Base-by-base conservation (phyloP, 345 rosid species). In the Dovyalis caffra region DNA sequence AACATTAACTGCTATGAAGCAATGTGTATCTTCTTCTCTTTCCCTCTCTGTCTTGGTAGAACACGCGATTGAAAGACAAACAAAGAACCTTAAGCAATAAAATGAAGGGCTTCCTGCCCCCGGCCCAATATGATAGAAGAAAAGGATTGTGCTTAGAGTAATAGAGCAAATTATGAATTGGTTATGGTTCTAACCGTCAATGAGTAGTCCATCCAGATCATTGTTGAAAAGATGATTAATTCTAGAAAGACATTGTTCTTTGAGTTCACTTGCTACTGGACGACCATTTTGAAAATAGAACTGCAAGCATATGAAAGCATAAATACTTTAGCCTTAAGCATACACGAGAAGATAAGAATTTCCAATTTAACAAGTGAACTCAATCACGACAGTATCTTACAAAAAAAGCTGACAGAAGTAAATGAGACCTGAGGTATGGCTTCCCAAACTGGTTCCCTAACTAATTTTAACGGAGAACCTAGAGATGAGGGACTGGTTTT, bases 211-310 rank as follows among this genome's bases (percentile, higher is more conserved):
- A 63, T 73, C 72, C 23, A 20, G 34, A 57, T 72, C 80, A 73
- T 57, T 57, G 23, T 67, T 63, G 62, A 72, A 80, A 9, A 71
- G 32, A 7, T 80, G 77, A 72, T 76, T 47, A 64, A 76, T 69
- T 62, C 58, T 63, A 56, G 69, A 53, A n/a, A 80, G 62, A 56
- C 68, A 80, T 15, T 72, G 77, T 26, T 76, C 80, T 76, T 76
- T 80, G 33, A 76, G 43, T 53, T 68, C 83, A 68, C 64, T 65
- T 35, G 83, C 57, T 31, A 77, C 74, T 45, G 77, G 80, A 64
- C 64, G 80, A 11, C 83, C 83, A 62, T 80, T 76, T 72, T 64
- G 76, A 64, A 80, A 80, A 73, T 76, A 80, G 43, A 80, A 80
- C 83, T 80, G 68, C 77, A 76, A 32, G 15, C 43, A 80, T 3